Conservation (phyloP, 2,329 filamentous ascomycete genomes). For the Samsoniella hepiali region DNA sequence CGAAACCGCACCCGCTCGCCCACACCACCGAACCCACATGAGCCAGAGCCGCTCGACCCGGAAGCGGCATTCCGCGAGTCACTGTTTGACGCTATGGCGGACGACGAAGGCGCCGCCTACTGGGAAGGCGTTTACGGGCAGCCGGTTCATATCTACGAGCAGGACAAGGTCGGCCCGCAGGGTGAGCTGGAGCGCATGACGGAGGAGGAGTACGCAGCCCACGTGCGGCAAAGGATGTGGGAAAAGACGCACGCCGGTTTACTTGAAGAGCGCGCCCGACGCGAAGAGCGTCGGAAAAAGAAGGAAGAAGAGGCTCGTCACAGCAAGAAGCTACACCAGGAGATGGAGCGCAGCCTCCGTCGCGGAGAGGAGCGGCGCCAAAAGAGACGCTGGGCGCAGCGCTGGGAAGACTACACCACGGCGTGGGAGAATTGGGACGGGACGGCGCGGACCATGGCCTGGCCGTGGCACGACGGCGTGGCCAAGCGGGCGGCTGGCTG, state of each 20-base stretch:
- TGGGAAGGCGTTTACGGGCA: conserved; percentile 98
- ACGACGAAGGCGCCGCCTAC: conserved; percentile 92
- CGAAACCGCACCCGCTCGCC: conserved; percentile 39
- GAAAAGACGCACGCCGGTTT: conserved; percentile 87
- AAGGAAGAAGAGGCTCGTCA: conserved; percentile 50
- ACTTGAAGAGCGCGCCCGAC: conserved; percentile 67
- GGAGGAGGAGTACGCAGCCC: conserved; percentile 86
- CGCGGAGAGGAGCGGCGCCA: conserved; percentile 62
- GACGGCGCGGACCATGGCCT: conserved; percentile 48
- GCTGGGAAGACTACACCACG: conserved; percentile 62
- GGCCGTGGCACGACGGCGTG: conserved; percentile 52
- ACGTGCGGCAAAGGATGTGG: conserved; percentile 90
- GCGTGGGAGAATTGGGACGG: conserved; percentile 61
- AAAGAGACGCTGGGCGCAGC: conserved; percentile 51
- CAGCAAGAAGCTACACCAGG: conserved; percentile 51
- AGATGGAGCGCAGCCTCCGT: conserved; percentile 67
- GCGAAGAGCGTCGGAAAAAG: conserved; percentile 51
- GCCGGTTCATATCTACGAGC: conserved; percentile 77
- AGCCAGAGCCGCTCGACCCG: conserved; percentile 53
- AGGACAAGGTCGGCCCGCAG: conserved; percentile 41
- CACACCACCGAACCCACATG: conserved; percentile 46
- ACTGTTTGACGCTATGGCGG: conserved; percentile 92
- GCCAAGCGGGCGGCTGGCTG: conserved; percentile 10
- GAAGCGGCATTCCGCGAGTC: conserved; percentile 85
- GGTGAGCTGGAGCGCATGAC: conserved; percentile 77